Conservation (phyloP, 2,329 filamentous ascomycete genomes). For the Parastagonospora nodorum region DNA sequence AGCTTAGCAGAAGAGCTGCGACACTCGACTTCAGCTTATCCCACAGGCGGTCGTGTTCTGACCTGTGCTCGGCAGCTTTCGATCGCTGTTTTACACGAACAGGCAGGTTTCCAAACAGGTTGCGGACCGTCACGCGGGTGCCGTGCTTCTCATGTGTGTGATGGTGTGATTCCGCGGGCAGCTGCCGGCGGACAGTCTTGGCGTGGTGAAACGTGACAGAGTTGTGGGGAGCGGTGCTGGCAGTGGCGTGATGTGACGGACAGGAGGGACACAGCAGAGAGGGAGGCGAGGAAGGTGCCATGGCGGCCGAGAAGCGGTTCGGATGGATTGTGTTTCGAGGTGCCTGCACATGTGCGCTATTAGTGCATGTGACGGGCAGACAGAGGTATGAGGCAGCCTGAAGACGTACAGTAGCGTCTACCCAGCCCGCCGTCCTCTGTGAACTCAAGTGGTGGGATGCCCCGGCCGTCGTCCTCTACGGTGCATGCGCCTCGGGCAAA, state of each 20-base stretch:
- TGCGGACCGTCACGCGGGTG: slow-evolving; percentile 74
- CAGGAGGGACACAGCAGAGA: slow-evolving; percentile 77
- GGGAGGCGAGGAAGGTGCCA: slow-evolving; percentile 77
- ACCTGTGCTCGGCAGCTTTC: slow-evolving; percentile 54
- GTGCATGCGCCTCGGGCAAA: slow-evolving; percentile 75
- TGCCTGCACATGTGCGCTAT: slow-evolving; percentile 61
- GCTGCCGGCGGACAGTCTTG: slow-evolving; percentile 65
- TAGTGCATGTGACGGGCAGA: background rate
- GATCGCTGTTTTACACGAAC: slow-evolving; percentile 84
- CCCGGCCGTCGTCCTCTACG: slow-evolving; percentile 82
- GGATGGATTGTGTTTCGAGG: slow-evolving; percentile 67
- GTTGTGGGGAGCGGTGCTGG: slow-evolving; percentile 63
- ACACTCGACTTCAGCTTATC: slow-evolving; percentile 64
- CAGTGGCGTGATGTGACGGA: slow-evolving; percentile 74
- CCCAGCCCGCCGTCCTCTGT: slow-evolving; percentile 70
- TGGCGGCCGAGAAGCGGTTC: slow-evolving; percentile 65
- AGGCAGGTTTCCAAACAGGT: slow-evolving; percentile 89
- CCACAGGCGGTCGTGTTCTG: slow-evolving; percentile 68
- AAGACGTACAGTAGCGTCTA: slow-evolving; percentile 68
- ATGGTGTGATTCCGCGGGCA: slow-evolving; percentile 65
- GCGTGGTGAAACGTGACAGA: slow-evolving; percentile 74
- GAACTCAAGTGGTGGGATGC: slow-evolving; percentile 78
- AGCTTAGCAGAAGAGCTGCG: slow-evolving; percentile 72
- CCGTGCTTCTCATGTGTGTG: slow-evolving; percentile 65
- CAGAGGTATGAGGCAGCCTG: no score